Evolutionary conservation across 768 basidiomycete species (phyloP).

Genomic region (Pisolithus orientalis): DNA sequence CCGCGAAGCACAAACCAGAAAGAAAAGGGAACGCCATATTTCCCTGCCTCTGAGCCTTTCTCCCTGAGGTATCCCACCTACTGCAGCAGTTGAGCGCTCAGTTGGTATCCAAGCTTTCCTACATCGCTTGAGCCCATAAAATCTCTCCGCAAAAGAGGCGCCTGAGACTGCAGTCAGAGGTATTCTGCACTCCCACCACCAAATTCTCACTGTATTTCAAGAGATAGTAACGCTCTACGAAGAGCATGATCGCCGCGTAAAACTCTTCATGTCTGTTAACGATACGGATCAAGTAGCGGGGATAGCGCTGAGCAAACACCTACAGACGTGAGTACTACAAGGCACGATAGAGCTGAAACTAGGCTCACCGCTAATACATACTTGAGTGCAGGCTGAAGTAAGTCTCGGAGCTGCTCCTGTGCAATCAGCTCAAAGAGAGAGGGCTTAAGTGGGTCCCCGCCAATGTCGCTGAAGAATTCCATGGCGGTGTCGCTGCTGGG

Average conservation of each 20-base stretch:
- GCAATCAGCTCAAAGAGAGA: constrained; percentile 89
- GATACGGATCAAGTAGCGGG: constrained; percentile 83
- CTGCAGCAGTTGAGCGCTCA: constrained; percentile 60
- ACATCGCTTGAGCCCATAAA: constrained; percentile 86
- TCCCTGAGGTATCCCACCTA: constrained; percentile 55
- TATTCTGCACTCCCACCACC: not conserved
- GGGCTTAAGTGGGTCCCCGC: constrained; percentile 67
- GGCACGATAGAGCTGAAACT: not conserved
- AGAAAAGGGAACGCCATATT: constrained; percentile 68
- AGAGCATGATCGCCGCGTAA: constrained; percentile 81
- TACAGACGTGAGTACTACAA: constrained; percentile 24
- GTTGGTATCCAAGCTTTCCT: constrained; percentile 65
- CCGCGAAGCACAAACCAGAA: constrained; percentile 54
- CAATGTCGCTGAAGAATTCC: constrained; percentile 80
- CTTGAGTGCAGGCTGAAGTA: constrained; percentile 91
- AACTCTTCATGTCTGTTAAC: constrained; percentile 97
- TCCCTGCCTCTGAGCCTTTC: constrained; percentile 64
- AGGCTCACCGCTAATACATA: constrained; percentile 81
- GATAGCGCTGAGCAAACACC: constrained; percentile 94
- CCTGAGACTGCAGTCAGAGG: constrained; percentile 38
- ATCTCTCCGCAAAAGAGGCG: constrained; percentile 93
- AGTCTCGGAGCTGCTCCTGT: constrained; percentile 87
- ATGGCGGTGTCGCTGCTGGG: constrained; percentile 28
- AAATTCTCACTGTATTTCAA: constrained; percentile 65
- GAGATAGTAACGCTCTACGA: constrained; percentile 89